Base-by-base conservation (phyloP, 129 eudicot genomes). In the Chrysanthemum makinoi region DNA sequence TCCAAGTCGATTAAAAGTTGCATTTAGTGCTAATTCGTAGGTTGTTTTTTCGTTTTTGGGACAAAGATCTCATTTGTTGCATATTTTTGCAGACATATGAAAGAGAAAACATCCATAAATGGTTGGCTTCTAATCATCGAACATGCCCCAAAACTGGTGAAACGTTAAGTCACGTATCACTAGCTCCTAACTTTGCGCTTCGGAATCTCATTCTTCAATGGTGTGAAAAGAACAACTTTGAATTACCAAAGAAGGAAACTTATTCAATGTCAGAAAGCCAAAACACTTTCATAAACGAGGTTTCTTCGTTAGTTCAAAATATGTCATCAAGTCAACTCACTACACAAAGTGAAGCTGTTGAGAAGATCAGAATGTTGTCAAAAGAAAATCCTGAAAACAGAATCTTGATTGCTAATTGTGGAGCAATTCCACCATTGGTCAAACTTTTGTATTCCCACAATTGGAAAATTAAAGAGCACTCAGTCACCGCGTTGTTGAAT, bases 111-210 rank as follows among this genome's bases (percentile, higher is more conserved):
- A 64, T 64, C 54, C 84, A 82, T 30, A 86, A 84, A 75, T 89
- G 92, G 96, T 75, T 89, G 69, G 77, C 82, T 58, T 77, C 87
- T 0, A 83, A 79, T 68, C 87, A 82, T 47, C 60, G 77, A 43
- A 89, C 96, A 9, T 89, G 96, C 60, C 96, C 96, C 12, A 86
- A 89, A 72, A 84, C 89, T 1, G 92, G 92, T 0, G 86, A 86
- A 68, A 75, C 79, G 5, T 75, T 89, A 79, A 75, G 66, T 53
- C 85, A 89, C 77, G 53, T 81, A 65, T 70, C 80, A n/a, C 67
- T 86, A 14, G 90, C 92, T 15, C 92, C 92, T n/a, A 89, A 89
- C 46, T 84, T 81, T 64, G 92, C 68, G 6, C 92, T 89, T 33
- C 82, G 82, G 33, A 86, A 86, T 66, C 84, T 89, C 47, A 89